Base-by-base conservation (phyloP, 2,329 filamentous ascomycete species). In the Fusarium tanahbumbuense region DNA sequence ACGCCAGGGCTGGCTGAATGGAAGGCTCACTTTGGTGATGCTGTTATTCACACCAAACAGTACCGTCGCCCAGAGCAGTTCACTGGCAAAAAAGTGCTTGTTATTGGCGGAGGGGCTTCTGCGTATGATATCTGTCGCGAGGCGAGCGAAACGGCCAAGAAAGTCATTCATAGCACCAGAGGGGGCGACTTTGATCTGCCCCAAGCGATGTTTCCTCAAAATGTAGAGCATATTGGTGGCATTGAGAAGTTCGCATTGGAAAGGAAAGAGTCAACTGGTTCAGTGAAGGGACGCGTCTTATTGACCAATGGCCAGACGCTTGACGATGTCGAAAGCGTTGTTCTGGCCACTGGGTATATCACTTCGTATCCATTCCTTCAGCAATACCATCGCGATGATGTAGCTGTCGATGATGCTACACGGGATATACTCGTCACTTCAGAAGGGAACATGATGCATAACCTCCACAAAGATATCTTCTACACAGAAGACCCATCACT, bases 401-500 rank as follows among this genome's bases (percentile, higher is more conserved):
- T 79, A 0, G 53, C 78, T 0, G 78, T 82, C 0, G 76, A 84
- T 2, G 73, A 86, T 1, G 89, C 88, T 0, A 81, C 84, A 40
- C 83, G 87, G 0, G 80, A 76, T 0, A 77, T 88, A 0, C 79
- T 93, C 0, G 86, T 93, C 7, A 92, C 87, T 0, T 77, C 83
- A 0, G 88, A 92, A 46, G 90, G 90, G 3, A 84, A 83, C 15
- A 87, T 89, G 75, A 81, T 84, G 6, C 90, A 92, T 72, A 92
- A 92, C 68, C 80, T 92, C 3, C 88, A 92, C 80, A 88, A 88
- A 61, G 90, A 93, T 74, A 89, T 92, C 16, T 92, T 91, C 75
- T 92, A 92, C 77, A 91, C 92, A 45, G 84, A 85, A 0, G 89
- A 92, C 64, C 89, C 90, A 0, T 86, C 87, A 0, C 80, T 92